A percentile compares a stretch with the other conserved stretches of the same genome.
Conservation (phyloP, 352 stramenopile species). For the Thalassiosira delicatula region DNA sequence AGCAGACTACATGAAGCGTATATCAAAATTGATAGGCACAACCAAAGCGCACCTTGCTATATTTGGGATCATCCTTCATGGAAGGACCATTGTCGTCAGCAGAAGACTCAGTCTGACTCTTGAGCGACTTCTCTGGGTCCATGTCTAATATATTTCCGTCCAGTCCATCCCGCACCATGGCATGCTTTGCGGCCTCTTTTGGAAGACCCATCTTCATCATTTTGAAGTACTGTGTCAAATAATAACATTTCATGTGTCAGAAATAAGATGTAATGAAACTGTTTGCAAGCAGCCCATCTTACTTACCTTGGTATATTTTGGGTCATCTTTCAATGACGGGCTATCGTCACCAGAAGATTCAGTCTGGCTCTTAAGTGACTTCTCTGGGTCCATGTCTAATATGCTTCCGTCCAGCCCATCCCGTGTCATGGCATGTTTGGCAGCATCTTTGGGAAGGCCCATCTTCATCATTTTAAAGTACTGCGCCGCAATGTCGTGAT, state of each 20-base stretch:
- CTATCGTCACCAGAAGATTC: constrained; percentile 26
- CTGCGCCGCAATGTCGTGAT: constrained; percentile 28
- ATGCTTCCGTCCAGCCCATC: constrained; percentile 84
- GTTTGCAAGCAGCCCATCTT: background rate
- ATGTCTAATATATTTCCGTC: constrained; percentile 82
- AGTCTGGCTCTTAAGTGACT: constrained; percentile 55
- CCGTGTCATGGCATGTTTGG: constrained; percentile 91
- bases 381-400: constrained; percentile 82
- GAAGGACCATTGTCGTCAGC: constrained; percentile 43
- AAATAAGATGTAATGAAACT: background rate
- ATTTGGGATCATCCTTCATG: constrained; percentile 78
- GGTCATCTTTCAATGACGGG: constrained; percentile 77
- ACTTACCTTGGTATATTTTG: constrained; percentile 63
- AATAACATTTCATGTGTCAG: background rate
- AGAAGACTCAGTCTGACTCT: constrained; percentile 40
- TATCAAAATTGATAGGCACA: background rate
- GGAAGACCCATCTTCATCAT: constrained; percentile 85
- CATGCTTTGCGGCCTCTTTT: constrained; percentile 89
- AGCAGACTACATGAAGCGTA: background rate
- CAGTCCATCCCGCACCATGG: constrained; percentile 88
- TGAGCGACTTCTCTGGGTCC: constrained; percentile 75
- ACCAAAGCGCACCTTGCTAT: constrained; percentile 17
- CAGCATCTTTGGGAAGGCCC: constrained; percentile 77
- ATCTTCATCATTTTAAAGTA: constrained; percentile 90
- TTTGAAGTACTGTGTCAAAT: constrained; percentile 87